Conservation (phyloP, 2,329 filamentous ascomycete species). For the Neofusicoccum kwambonambiense region DNA sequence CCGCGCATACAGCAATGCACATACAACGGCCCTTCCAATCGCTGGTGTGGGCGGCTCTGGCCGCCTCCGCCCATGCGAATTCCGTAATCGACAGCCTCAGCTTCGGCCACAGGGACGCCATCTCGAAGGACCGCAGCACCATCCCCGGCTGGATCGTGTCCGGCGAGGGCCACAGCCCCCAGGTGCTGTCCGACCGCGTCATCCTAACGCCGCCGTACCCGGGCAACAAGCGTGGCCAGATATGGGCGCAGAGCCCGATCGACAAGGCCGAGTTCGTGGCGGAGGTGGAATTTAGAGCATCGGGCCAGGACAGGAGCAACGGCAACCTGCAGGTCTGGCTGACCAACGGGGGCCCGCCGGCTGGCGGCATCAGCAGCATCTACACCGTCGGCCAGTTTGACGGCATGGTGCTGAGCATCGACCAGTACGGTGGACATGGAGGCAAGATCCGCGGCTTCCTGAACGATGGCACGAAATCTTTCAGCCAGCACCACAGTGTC, state of each 20-base stretch:
- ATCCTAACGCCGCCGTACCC: constrained; percentile 87
- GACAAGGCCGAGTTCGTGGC: constrained; percentile 72
- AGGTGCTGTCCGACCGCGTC: constrained; percentile 79
- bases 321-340: constrained; percentile 97
- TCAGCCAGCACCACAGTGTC: constrained; percentile 68
- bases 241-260: constrained; percentile 69
- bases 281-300: constrained; percentile 84
- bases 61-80: constrained; percentile 59
- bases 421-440: constrained; percentile 73
- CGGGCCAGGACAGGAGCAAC: constrained; percentile 77
- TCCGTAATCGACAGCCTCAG: constrained; percentile 71
- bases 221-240: constrained; percentile 77
- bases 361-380: constrained; percentile 70
- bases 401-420: constrained; percentile 82
- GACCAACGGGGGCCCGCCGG: constrained; percentile 63
- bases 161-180: constrained; percentile 56
- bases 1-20: constrained; percentile 30
- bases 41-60: constrained; percentile 42
- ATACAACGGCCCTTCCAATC: constrained; percentile 41
- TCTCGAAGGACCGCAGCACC: constrained; percentile 60
- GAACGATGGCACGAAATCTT: constrained; percentile 87
- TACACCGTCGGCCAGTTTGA: constrained; percentile 86
- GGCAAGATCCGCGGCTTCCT: constrained; percentile 89
- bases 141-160: constrained; percentile 58
- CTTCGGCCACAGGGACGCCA: constrained; percentile 66